Evolutionary conservation across 805 yeast genomes (phyloP).

Genomic region (Candida fluviatilis): DNA sequence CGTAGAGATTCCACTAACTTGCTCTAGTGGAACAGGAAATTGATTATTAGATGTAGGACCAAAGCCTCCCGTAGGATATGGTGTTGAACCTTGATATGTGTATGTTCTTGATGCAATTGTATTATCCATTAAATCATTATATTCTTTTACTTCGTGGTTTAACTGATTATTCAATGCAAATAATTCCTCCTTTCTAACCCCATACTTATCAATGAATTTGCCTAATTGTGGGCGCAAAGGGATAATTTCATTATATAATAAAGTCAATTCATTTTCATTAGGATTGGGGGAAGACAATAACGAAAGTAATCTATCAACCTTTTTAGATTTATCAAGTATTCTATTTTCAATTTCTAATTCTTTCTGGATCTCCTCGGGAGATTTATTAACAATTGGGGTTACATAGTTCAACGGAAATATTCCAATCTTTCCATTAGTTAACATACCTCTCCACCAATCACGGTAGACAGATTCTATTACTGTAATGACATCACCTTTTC

Average conservation of each 20-base stretch:
- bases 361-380: conserved; percentile 52
- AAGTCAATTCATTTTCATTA: conserved; percentile 64
- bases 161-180: conserved; percentile 67
- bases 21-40: too few relatives aligned
- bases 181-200: conserved; percentile 74
- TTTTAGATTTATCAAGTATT: conserved; percentile 47
- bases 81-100: conserved; percentile 8
- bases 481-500: conserved; percentile 81
- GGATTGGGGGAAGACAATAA: conserved; percentile 32
- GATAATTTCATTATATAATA: conserved; percentile 65
- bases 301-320: conserved; percentile 68
- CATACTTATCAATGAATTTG: conserved; percentile 70
- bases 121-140: conserved; percentile 65
- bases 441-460: conserved; percentile 95
- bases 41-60: background rate
- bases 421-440: conserved; percentile 71
- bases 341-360: conserved; percentile 49
- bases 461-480: conserved; percentile 84
- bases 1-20: background rate
- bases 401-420: conserved; percentile 93
- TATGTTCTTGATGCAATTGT: conserved; percentile 21
- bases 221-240: conserved; percentile 74
- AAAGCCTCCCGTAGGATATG: conserved; percentile 9
- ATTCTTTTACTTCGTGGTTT: conserved; percentile 61
- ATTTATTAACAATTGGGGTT: conserved; percentile 64